These are phyloP conservation scores for Piper longum DNA, from an alignment of 164 flowering plant species.

Conservation along the genomic window DNA sequence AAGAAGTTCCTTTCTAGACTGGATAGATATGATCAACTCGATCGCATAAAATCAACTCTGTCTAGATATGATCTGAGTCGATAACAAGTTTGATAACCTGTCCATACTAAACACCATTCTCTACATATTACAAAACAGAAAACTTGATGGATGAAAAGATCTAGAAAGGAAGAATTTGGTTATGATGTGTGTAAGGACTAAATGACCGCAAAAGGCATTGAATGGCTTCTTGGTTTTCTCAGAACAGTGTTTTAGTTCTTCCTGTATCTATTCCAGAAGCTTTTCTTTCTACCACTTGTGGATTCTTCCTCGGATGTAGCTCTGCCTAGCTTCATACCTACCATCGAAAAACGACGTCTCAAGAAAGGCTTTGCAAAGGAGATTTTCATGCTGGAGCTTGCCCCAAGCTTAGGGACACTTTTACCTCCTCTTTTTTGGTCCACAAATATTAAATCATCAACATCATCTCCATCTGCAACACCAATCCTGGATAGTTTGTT, in stretches of 20 bases:
- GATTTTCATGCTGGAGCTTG: conserved; percentile 44
- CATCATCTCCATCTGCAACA: conserved; percentile 37
- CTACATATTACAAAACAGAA: too few relatives aligned
- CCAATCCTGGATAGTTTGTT: conserved; percentile 39
- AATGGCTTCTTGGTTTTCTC: conserved; percentile 9
- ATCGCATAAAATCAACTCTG: too few relatives aligned
- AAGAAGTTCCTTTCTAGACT: too few relatives aligned
- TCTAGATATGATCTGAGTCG: too few relatives aligned
- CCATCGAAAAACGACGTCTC: conserved; percentile 62
- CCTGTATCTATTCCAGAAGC: conserved; percentile 63
- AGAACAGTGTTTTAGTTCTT: conserved; percentile 19
- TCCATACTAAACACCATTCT: too few relatives aligned
- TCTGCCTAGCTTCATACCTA: conserved; percentile 37
- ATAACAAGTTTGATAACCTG: too few relatives aligned
- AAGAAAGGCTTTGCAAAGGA: conserved; percentile 55
- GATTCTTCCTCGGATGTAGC: conserved; percentile 34
- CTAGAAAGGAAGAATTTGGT: too few relatives aligned
- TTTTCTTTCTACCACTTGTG: conserved; percentile 24
- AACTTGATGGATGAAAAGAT: too few relatives aligned
- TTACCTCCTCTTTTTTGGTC: conserved; percentile 13
- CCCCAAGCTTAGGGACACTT: conserved; percentile 34
- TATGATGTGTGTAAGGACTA: background rate
- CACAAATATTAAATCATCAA: conserved; percentile 12
- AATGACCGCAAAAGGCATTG: background rate
- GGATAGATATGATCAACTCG: too few relatives aligned